Percentiles rank a stretch among this genome's conserved stretches.
Conservation (phyloP, 2,329 filamentous ascomycete species). For the Penicillium sp. region DNA sequence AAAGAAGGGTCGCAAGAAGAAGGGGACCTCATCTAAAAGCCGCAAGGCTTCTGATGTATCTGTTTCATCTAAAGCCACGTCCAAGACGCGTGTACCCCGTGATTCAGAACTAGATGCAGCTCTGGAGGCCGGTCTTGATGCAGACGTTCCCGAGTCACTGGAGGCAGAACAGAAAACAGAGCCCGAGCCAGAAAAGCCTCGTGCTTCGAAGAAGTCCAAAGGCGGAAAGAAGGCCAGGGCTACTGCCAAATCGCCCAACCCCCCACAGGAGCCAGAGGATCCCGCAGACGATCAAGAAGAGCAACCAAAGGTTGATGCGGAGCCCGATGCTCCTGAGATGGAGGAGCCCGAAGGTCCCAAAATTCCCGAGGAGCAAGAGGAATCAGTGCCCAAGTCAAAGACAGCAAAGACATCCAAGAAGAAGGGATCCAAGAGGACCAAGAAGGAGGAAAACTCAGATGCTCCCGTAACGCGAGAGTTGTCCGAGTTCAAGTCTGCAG, state of each 20-base stretch:
- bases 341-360: slow-evolving; percentile 1
- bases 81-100: slow-evolving; percentile 50
- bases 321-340: background rate
- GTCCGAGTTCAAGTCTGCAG: background rate
- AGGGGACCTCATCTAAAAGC: slow-evolving; percentile 40
- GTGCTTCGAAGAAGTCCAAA: slow-evolving; percentile 28
- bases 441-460: slow-evolving; percentile 16
- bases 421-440: slow-evolving; percentile 22
- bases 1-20: slow-evolving; percentile 50
- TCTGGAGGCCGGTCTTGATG: slow-evolving; percentile 63
- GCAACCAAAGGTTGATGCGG: slow-evolving; percentile 2
- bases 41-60: slow-evolving; percentile 53
- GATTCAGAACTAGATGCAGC: slow-evolving; percentile 67
- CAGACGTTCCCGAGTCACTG: slow-evolving; percentile 52
- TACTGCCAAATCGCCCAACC: slow-evolving; percentile 8
- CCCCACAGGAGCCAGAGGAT: slow-evolving; percentile 6
- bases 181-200: slow-evolving; percentile 18
- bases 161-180: slow-evolving; percentile 10
- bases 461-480: slow-evolving; percentile 6
- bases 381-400: slow-evolving; percentile 19
- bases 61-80: slow-evolving; percentile 47
- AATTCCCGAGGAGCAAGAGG: slow-evolving; percentile 12
- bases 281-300: slow-evolving; percentile 10
- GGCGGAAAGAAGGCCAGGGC: slow-evolving; percentile 31
- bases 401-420: slow-evolving; percentile 21